Base-by-base conservation (phyloP, 2,329 filamentous ascomycete genomes). In the Paecilomyces dactylethromorphus region DNA sequence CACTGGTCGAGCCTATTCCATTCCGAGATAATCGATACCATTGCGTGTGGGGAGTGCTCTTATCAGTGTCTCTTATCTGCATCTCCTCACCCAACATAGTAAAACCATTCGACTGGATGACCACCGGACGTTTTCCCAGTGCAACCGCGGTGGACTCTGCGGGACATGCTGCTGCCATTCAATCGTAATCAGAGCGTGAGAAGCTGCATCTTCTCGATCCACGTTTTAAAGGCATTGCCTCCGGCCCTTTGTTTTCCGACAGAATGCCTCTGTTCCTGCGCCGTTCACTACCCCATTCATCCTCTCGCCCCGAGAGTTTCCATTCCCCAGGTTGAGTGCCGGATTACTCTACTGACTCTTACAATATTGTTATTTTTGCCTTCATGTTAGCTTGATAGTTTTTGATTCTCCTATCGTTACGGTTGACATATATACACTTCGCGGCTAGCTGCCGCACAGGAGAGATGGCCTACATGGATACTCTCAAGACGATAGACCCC, bases 51-150 rank as follows among this genome's bases (percentile, higher is more conserved):
- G 53, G 53, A 54, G 53, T 32, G 21, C 12, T 49, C 35, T 57
- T 57, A 57, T 58, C 51, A 24, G 33, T 13, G 8, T 35, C 54
- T 13, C 35, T 53, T 54, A 61, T 58, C 58, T 62, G 65, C 64
- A 63, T 65, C 62, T 60, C 54, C 60, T 65, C 64, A 35, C 69
- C 68, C 56, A 68, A 68, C 61, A 54, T 24, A 62, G 66, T 61
- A 67, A 69, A 61, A 59, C 5, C 54, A 65, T 32, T 35, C 32
- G 50, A 39, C 21, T 11, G 15, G 13, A 21, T 31, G 15, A 49
- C 33, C 26, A n/a, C 18, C 31, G 35, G 26, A 53, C 21, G 29
- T 29, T 29, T 29, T 29, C 18, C 26, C 26, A 52, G 39, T 31
- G 49, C 21, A 26, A 54, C 29, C 56, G 24, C 33, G 22, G 51